Evolutionary conservation across 768 basidiomycete genomes (phyloP), one percentile per base, ranked within the genome.

Genomic region (Coprinellus micaceus): DNA sequence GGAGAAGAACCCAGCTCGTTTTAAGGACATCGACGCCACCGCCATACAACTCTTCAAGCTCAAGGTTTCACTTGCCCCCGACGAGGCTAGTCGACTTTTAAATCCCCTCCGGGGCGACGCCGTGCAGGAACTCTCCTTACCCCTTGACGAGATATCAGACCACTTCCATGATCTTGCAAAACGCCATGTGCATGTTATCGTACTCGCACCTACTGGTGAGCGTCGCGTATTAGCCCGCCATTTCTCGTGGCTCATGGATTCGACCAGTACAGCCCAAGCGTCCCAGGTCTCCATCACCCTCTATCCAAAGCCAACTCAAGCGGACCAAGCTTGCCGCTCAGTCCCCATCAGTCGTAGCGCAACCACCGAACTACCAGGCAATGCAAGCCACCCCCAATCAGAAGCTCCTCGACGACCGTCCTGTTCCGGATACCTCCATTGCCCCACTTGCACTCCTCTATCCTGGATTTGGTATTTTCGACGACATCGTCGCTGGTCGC

Each of bases 331-430:
- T 47, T 2, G 46, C 25, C 41, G 21, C 13, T 15, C 4, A 2
- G 9, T 2, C 53, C 26, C 53, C 53, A 4, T 54, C 53, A 21
- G 4, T 15, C 24, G 6, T 54, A 2, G 53, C 41, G 15, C 15
- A 43, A 40, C 4, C 25, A 17, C 11, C 12, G 4, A 2, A 4
- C 10, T 63, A 48, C 37, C 21, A 52, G 50, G 3, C 15, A 5
- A 22, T 60, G 10, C 58, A 62, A 47, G 2, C 13, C 17, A 15
- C 54, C 19, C 22, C 41, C 15, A 33, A 40, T 33, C 49, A 65
- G 56, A 61, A 40, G 55, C 55, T 66, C 37, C 55, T 64, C 3
- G 63, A 65, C 47, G 61, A 64, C 61, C 63, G 61, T 48, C 66
- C 64, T n/a, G 25, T 24, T 1, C 56, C 51, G 9, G 61, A 60